phyloP scores from a whole-genome alignment of 1,284 basidiomycete species.

The Leccinum pachyderme region DNA sequence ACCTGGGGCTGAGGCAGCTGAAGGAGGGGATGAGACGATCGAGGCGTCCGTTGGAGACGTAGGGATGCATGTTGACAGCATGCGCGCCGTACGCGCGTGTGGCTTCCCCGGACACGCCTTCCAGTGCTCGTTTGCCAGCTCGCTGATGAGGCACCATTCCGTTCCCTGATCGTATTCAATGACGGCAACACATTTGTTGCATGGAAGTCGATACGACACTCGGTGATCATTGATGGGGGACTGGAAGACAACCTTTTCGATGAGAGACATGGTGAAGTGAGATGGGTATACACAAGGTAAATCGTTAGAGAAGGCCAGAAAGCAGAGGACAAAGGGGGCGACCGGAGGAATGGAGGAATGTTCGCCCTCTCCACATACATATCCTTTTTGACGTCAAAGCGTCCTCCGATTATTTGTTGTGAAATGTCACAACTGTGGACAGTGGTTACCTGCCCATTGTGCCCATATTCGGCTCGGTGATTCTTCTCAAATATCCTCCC shows the following conservation, averaged over 20 bases:
- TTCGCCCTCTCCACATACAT: neutral
- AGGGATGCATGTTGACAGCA: slow-evolving; percentile 10
- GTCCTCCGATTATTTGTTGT: slow-evolving; percentile 34
- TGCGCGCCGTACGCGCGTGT: slow-evolving; percentile 12
- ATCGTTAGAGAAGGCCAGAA: slow-evolving; percentile 1
- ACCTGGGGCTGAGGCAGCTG: neutral
- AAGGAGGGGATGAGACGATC: slow-evolving; percentile 11
- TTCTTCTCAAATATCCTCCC: slow-evolving; percentile 22
- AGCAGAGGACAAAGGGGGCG: neutral
- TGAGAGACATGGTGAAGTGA: slow-evolving; percentile 19
- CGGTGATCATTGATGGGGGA: slow-evolving; percentile 11
- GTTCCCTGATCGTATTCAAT: slow-evolving; percentile 29
- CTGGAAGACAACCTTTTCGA: slow-evolving; percentile 7
- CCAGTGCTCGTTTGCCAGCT: slow-evolving; percentile 31
- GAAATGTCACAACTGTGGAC: slow-evolving; percentile 29
- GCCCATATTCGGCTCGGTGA: slow-evolving; percentile 15
- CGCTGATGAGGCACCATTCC: slow-evolving; percentile 27
- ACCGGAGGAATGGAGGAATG: slow-evolving; percentile 6
- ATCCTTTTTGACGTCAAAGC: slow-evolving; percentile 28
- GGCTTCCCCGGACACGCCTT: slow-evolving; percentile 26
- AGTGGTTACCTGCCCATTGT: slow-evolving; percentile 20
- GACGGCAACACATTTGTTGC: slow-evolving; percentile 24
- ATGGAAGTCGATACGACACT: slow-evolving; percentile 20
- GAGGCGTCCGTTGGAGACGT: slow-evolving; percentile 10
- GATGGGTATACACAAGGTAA: slow-evolving; percentile 14